phyloP scores from a whole-genome alignment of 2,329 filamentous ascomycete species.

The Lasiodiplodia theobromae region DNA sequence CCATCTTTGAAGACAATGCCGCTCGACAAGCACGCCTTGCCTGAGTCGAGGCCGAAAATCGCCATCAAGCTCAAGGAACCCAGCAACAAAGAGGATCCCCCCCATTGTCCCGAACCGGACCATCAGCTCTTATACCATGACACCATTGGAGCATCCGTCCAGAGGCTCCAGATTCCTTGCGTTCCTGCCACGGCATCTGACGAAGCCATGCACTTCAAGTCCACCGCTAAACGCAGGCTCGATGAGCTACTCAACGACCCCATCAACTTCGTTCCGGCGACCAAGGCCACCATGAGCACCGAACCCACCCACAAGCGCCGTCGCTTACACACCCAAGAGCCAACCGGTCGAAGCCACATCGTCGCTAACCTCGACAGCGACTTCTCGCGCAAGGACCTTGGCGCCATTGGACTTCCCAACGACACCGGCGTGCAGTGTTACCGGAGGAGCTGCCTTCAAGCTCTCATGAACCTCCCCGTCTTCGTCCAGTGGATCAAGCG shows the following conservation, averaged over 20 bases:
- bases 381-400: constrained; percentile 12
- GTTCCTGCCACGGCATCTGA: not conserved
- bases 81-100: not conserved
- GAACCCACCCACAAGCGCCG: constrained; percentile 9
- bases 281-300: constrained; percentile 8
- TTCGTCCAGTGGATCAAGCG: constrained; percentile 31
- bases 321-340: not conserved
- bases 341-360: not conserved
- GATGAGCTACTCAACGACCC: constrained; percentile 3
- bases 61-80: not conserved
- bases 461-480: constrained; percentile 31
- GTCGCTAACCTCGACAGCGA: not conserved
- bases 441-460: constrained; percentile 33
- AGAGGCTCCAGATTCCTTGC: not conserved
- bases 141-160: not conserved
- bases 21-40: not conserved
- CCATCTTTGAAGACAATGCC: not conserved
- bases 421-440: constrained; percentile 33
- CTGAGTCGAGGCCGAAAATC: not conserved
- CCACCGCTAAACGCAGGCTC: constrained; percentile 16
- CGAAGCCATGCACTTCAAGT: not conserved
- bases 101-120: not conserved
- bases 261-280: constrained; percentile 9
- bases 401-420: constrained; percentile 32
- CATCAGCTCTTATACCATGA: not conserved